Evolutionary conservation across 495 filamentous ascomycete genomes (phyloP).

Genomic region (Daldinia decipiens): DNA sequence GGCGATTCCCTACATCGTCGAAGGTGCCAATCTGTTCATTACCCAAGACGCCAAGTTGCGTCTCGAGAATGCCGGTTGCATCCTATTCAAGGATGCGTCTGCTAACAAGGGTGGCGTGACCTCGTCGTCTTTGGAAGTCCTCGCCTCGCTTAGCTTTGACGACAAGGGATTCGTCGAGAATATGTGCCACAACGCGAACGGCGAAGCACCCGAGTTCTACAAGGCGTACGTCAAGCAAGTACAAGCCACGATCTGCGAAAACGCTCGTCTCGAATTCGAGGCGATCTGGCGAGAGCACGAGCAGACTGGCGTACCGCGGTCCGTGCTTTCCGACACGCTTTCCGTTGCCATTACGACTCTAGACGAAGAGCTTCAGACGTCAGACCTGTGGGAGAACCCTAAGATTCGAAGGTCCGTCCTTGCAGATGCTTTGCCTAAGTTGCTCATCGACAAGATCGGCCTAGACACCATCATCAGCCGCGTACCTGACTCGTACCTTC

Average conservation of each 20-base stretch:
- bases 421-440: constrained; percentile 83
- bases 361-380: constrained; percentile 93
- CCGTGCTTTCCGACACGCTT: constrained; percentile 87
- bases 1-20: constrained; percentile 91
- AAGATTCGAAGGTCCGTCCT: constrained; percentile 81
- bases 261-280: constrained; percentile 93
- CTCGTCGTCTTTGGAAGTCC: constrained; percentile 95
- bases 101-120: constrained; percentile 99
- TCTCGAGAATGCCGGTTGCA: constrained; percentile 90
- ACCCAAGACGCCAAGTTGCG: constrained; percentile 97
- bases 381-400: constrained; percentile 88
- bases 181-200: constrained; percentile 88
- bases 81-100: constrained; percentile 96
- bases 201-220: constrained; percentile 89
- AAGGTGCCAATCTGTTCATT: constrained; percentile 98
- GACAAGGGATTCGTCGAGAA: constrained; percentile 86
- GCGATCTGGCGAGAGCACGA: constrained; percentile 96
- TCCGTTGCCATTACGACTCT: constrained; percentile 91
- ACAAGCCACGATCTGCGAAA: constrained; percentile 86
- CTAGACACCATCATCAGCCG: constrained; percentile 85
- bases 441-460: constrained; percentile 88
- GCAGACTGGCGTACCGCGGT: constrained; percentile 78
- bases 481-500: constrained; percentile 91
- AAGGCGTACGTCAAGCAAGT: constrained; percentile 90
- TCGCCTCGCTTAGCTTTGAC: constrained; percentile 93